Evolutionary conservation across 805 yeast species (phyloP).

Genomic region (Candida railenensis): DNA sequence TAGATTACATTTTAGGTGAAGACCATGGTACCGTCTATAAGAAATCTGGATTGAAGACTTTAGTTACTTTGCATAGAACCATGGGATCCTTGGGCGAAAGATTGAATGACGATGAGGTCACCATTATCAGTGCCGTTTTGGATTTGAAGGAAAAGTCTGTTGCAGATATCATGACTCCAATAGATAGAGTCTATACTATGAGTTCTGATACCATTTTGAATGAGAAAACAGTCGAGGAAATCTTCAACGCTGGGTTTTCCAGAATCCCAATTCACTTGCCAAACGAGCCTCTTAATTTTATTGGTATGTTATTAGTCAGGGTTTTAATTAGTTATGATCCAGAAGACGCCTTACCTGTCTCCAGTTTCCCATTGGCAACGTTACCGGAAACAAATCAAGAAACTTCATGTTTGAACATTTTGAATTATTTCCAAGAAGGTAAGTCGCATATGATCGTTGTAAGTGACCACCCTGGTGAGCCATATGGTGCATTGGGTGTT

Average conservation of each 20-base stretch:
- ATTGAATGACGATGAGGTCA: conserved; percentile 91
- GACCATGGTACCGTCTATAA: conserved; percentile 95
- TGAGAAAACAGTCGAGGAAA: conserved; percentile 81
- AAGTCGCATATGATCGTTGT: conserved; percentile 97
- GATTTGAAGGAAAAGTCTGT: conserved; percentile 93
- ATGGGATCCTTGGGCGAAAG: conserved; percentile 71
- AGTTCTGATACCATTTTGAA: conserved; percentile 79
- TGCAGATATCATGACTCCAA: conserved; percentile 88
- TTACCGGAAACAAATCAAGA: conserved; percentile 91
- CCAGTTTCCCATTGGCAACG: conserved; percentile 92
- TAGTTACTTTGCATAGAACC: conserved; percentile 88
- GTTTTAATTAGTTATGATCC: conserved; percentile 95
- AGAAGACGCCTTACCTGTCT: conserved; percentile 89
- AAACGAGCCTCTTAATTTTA: conserved; percentile 82
- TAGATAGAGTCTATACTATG: conserved; percentile 85
- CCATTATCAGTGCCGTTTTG: conserved; percentile 89
- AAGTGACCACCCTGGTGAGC: conserved; percentile 78
- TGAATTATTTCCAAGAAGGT: conserved; percentile 97
- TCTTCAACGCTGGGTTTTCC: conserved; percentile 90
- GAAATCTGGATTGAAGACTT: conserved; percentile 87
- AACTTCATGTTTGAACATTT: conserved; percentile 89
- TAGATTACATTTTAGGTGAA: conserved; percentile 85
- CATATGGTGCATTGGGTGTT: conserved; percentile 85
- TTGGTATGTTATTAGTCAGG: conserved; percentile 92
- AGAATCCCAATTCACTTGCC: conserved; percentile 94